Conservation (phyloP, 371 early-diverging fungal genomes). For the Syncephalis plumigaleata region DNA sequence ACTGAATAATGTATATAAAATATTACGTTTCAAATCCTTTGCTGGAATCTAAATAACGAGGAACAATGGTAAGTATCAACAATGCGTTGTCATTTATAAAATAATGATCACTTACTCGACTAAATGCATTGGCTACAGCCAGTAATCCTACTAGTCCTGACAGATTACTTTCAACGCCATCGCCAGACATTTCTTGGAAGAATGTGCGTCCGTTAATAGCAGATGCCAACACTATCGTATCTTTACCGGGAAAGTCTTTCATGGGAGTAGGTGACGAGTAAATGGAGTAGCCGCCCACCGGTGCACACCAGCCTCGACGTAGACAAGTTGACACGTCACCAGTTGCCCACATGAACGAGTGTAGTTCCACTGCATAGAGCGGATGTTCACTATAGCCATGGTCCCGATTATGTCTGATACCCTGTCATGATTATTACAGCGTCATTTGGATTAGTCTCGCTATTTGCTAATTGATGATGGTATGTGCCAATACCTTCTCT, state of each 20-base stretch:
- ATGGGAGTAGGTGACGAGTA: constrained; percentile 44
- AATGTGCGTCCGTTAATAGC: constrained; percentile 44
- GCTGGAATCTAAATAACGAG: constrained; percentile 5
- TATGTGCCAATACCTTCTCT: too few species aligned
- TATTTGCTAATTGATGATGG: too few species aligned
- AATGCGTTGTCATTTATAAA: neutral
- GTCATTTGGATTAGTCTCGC: too few species aligned
- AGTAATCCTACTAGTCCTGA: constrained; percentile 43
- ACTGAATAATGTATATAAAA: constrained; percentile 52
- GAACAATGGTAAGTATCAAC: too few species aligned
- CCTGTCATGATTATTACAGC: too few species aligned
- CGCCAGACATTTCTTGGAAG: constrained; percentile 41
- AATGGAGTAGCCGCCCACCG: constrained; percentile 48
- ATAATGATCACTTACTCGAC: constrained; percentile 20
- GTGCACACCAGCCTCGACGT: constrained; percentile 50
- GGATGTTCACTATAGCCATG: constrained; percentile 33
- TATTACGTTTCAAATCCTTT: constrained; percentile 30
- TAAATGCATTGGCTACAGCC: constrained; percentile 52
- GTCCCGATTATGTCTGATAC: constrained; percentile 1
- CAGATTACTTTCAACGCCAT: constrained; percentile 21
- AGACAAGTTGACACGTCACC: constrained; percentile 44
- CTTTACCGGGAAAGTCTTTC: constrained; percentile 32
- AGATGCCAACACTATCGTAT: constrained; percentile 44
- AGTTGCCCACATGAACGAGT: constrained; percentile 56
- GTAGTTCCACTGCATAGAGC: constrained; percentile 44